phyloP scores from a whole-genome alignment of 306 rosid species.

The Pterocarpus santalinus region DNA sequence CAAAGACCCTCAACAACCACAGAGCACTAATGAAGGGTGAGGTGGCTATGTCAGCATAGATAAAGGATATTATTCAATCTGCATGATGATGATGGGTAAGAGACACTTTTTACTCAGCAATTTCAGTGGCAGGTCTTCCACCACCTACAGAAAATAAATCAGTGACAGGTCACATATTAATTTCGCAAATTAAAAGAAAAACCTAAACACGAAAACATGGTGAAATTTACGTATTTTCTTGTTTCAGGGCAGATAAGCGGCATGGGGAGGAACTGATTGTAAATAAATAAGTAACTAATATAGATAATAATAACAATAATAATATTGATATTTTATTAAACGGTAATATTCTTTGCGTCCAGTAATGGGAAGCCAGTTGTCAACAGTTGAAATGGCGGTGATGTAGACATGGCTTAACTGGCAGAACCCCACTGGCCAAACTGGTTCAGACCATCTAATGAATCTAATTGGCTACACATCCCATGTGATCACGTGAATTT shows the following conservation, averaged over 20 bases:
- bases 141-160: constrained; percentile 23
- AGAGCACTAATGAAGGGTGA: constrained; percentile 47
- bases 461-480: constrained; percentile 12
- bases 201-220: background rate
- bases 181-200: background rate
- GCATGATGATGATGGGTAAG: constrained; percentile 28
- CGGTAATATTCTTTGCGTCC: constrained; percentile 47
- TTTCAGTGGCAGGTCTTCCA: constrained; percentile 49
- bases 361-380: constrained; percentile 54
- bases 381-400: constrained; percentile 39
- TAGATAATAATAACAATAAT: background rate
- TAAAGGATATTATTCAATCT: constrained; percentile 43
- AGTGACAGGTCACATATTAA: constrained; percentile 39
- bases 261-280: background rate
- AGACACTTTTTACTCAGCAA: constrained; percentile 17
- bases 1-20: constrained; percentile 49
- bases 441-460: background rate
- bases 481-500: constrained; percentile 63
- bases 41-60: constrained; percentile 10
- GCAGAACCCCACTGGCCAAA: constrained; percentile 38
- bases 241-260: constrained; percentile 21
- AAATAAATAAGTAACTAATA: background rate
- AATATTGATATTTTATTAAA: background rate
- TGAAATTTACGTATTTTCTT: background rate
- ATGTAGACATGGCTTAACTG: constrained; percentile 55